Evolutionary conservation across 345 rosid genomes (phyloP).

Genomic region (Murraya paniculata): DNA sequence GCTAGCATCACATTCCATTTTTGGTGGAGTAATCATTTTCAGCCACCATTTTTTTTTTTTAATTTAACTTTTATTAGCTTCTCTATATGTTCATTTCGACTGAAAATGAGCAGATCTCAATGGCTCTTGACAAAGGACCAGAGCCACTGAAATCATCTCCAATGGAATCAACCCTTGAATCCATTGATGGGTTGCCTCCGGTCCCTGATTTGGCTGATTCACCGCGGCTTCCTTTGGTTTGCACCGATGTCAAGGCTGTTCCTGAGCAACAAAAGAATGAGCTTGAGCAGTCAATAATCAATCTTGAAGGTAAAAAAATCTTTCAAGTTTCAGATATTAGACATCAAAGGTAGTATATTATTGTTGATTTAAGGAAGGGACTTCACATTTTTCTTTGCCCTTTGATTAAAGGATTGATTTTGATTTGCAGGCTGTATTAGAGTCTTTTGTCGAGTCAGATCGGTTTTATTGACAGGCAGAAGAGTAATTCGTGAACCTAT

Average conservation of each 20-base stretch:
- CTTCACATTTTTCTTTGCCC: too few species aligned
- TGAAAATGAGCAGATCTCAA: slow-evolving; percentile 40
- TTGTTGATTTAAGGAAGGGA: too few species aligned
- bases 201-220: slow-evolving; percentile 43
- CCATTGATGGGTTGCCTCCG: slow-evolving; percentile 25
- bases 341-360: too few species aligned
- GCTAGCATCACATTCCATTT: slow-evolving; percentile 7
- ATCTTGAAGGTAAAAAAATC: too few species aligned
- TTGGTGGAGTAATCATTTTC: slow-evolving; percentile 17
- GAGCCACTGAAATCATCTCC: slow-evolving; percentile 26
- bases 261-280: slow-evolving; percentile 73
- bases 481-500: too few species aligned
- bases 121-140: slow-evolving; percentile 25
- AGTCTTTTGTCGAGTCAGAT: too few species aligned
- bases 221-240: slow-evolving; percentile 33
- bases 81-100: slow-evolving; percentile 32
- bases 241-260: slow-evolving; percentile 65
- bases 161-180: slow-evolving; percentile 33
- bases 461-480: too few species aligned
- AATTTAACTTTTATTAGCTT: slow-evolving; percentile 18
- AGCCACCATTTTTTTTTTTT: background rate
- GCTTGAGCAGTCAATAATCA: slow-evolving; percentile 64
- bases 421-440: too few species aligned
- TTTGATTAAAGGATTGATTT: too few species aligned
- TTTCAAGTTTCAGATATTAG: too few species aligned